phyloP scores from a whole-genome alignment of 129 eudicot species.

The Flaveria trinervia region DNA sequence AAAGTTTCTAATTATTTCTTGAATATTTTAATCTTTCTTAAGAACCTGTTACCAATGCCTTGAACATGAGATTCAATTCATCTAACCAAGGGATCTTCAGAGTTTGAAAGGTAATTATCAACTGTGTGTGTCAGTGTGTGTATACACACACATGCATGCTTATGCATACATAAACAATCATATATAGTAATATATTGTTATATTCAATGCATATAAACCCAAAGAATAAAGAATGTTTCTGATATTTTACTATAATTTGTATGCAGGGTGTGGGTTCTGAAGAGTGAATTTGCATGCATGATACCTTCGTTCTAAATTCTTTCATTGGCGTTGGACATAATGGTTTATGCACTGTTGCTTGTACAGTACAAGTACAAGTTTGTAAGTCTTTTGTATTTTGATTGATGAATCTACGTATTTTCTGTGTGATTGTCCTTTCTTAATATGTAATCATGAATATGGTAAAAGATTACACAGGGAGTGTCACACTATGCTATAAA shows the following conservation, averaged over 20 bases:
- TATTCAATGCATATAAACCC: too few relatives aligned
- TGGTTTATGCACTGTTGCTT: conserved; percentile 25
- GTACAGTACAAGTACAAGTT: conserved; percentile 34
- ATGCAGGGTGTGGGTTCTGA: conserved; percentile 30
- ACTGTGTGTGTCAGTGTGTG: background rate
- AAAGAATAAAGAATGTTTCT: background rate
- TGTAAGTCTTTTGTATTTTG: conserved; percentile 24
- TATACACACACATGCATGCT: too few relatives aligned
- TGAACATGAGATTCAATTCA: conserved; percentile 30
- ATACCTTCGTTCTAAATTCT: conserved; percentile 27
- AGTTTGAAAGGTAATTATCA: conserved; percentile 33
- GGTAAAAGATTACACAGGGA: conserved; percentile 12
- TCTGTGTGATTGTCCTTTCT: background rate
- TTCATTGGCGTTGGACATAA: conserved; percentile 30
- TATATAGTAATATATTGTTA: too few relatives aligned
- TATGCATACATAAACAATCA: too few relatives aligned
- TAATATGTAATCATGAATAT: conserved; percentile 4
- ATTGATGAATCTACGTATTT: conserved; percentile 5
- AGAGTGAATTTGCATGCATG: conserved; percentile 17
- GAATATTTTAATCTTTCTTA: background rate
- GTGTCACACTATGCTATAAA: conserved; percentile 18
- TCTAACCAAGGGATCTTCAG: conserved; percentile 29
- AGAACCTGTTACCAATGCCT: conserved; percentile 24
- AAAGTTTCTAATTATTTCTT: background rate
- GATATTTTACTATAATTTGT: background rate